Evolutionary conservation across 2,329 filamentous ascomycete genomes (phyloP), one percentile per base, ranked within the genome.

Genomic region (Amesomyces nigricolor): DNA sequence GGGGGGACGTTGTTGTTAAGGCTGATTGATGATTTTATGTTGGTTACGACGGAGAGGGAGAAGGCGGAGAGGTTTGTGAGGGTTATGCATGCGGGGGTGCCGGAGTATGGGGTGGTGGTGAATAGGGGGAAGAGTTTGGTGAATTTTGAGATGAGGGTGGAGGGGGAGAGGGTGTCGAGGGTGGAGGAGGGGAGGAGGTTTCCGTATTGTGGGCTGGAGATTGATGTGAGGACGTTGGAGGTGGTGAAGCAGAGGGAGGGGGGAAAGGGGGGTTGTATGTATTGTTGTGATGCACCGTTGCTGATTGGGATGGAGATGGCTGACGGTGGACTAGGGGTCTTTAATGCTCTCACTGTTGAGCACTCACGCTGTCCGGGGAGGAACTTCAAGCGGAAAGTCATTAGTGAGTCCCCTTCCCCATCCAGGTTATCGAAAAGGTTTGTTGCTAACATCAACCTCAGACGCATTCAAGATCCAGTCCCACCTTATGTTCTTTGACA

Each of bases 21-120:
- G 14, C 78, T 96, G 9, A 89, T 95, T 42, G 94, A 99, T 63
- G 94, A 99, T 65, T 99, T 97, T 63, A 75, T 97, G 4, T 81
- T 99, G 45, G 85, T 99, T 64, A 96, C 88, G 0, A 83, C 85
- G 0, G 78, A 89, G 47, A 74, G 72, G 51, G 62, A 69, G 7
- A 83, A 91, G 64, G 92, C 90, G 0, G 76, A 76, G 56, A 75
- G 72, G 1, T 97, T 99, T 66, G 76, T 96, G 17, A 74, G 84
- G 56, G 78, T 81, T 14, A 96, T 99, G 91, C 86, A 95, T 63
- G 70, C 72, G 1, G 92, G 91, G 2, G 70, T 94, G 37, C 81
- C 86, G 0, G 80, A 85, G 35, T 97, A 95, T 66, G 94, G 94
- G 4, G 86, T 96, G 3, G 70, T 75, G 4, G 85, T 96, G 52